Evolutionary conservation across 495 filamentous ascomycete species (phyloP).

Genomic region (Trichoderma erinaceum): DNA sequence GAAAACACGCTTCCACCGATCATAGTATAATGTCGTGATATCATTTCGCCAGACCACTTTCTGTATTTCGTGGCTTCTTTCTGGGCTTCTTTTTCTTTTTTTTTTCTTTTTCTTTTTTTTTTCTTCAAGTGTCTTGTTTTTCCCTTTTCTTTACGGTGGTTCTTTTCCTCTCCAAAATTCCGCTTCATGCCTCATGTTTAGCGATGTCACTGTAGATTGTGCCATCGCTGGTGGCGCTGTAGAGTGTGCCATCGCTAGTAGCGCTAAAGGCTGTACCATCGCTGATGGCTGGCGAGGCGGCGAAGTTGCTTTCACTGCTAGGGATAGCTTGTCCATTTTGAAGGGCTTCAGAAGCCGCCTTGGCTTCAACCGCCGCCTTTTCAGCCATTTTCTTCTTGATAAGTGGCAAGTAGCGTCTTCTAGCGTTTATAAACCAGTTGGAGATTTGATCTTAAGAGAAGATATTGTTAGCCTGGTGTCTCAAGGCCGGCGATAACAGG

Average conservation of each 20-base stretch:
- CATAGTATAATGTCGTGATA: no score
- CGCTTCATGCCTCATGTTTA: constrained; percentile 8
- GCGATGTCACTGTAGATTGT: constrained; percentile 23
- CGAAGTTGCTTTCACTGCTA: constrained; percentile 22
- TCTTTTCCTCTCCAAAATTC: neutral
- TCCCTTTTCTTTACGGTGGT: neutral
- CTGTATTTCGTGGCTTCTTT: no score
- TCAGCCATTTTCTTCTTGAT: no score
- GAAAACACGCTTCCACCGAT: no score
- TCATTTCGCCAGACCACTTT: no score
- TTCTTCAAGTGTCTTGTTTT: neutral
- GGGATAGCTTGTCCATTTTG: constrained; percentile 11
- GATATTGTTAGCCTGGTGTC: constrained; percentile 17
- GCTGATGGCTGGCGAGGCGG: constrained; percentile 28
- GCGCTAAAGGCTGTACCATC: constrained; percentile 31
- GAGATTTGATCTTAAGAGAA: constrained; percentile 57
- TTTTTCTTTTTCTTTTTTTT: neutral
- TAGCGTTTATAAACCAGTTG: constrained; percentile 95
- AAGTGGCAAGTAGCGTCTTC: constrained; percentile 44
- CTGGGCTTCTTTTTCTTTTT: no score
- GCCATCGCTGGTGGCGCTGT: constrained; percentile 34
- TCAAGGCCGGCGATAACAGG: neutral
- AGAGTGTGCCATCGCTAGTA: constrained; percentile 33
- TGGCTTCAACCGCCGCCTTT: no score
- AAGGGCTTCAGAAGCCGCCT: constrained; percentile 25